These are phyloP conservation scores for Podospora pseudoanserina DNA, from an alignment of 495 filamentous ascomycete species.

Conservation along the genomic window DNA sequence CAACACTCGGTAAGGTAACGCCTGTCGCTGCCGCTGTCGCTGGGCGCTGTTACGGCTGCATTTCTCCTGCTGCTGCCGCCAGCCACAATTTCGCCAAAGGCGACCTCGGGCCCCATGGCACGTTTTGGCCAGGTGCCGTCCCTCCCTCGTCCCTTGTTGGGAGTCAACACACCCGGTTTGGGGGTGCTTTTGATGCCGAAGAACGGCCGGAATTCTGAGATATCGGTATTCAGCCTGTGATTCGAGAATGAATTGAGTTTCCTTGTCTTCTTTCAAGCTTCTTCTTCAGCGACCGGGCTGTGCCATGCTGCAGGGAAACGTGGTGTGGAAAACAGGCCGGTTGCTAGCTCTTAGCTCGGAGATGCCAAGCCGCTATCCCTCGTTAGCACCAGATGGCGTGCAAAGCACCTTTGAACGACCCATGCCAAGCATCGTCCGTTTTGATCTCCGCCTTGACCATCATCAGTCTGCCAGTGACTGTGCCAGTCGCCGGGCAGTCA, in stretches of 20 bases:
- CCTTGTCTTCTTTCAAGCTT: background rate
- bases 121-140: background rate
- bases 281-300: background rate
- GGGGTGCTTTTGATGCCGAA: conserved; percentile 8
- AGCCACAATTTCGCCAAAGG: conserved; percentile 18
- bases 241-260: background rate
- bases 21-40: background rate
- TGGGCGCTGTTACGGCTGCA: too few relatives aligned
- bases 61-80: conserved; percentile 1
- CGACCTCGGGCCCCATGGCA: conserved; percentile 6
- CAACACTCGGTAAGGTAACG: background rate
- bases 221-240: background rate
- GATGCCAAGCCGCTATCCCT: background rate
- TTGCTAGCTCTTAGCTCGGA: background rate
- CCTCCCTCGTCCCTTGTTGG: background rate
- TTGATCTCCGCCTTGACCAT: background rate
- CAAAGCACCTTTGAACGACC: background rate
- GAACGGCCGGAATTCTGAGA: conserved; percentile 16
- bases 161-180: conserved; percentile 11
- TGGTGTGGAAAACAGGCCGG: background rate
- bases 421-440: background rate
- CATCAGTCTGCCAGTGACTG: too few relatives aligned
- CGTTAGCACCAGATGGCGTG: conserved; percentile 5
- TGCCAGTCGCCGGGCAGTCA: background rate
- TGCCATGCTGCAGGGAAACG: background rate